A percentile compares a stretch with the other conserved stretches of the same genome.
Evolutionary conservation across 805 yeast species (phyloP).

Genomic region (Hermanozyma aechmeae): DNA sequence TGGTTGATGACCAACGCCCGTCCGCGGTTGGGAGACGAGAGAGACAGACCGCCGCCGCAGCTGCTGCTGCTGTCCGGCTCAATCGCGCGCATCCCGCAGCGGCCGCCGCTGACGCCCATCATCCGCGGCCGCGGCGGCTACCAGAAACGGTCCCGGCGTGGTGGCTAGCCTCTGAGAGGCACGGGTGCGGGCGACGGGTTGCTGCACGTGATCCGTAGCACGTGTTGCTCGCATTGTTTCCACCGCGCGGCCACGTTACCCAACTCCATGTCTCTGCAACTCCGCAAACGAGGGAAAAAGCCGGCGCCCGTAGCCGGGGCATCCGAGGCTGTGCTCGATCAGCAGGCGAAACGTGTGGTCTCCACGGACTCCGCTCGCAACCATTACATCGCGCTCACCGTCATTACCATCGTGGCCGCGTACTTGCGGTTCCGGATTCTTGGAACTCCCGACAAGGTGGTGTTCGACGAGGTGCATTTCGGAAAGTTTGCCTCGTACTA

Average conservation of each 20-base stretch:
- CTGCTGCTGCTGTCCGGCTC: no score
- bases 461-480: constrained; percentile 81
- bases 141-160: constrained; percentile 32
- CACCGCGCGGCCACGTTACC: background rate
- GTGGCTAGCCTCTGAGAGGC: no score
- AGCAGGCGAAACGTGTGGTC: no score
- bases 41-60: no score
- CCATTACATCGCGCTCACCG: constrained; percentile 24
- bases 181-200: no score
- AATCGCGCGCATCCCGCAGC: no score
- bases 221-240: background rate
- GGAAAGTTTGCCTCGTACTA: constrained; percentile 83
- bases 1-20: no score
- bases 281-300: background rate
- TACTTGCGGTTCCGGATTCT: constrained; percentile 53
- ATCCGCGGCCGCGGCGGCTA: constrained; percentile 36
- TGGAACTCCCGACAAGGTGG: constrained; percentile 64
- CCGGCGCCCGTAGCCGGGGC: background rate
- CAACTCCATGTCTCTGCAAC: background rate
- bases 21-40: no score
- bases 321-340: no score
- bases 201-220: no score
- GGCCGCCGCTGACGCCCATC: constrained; percentile 17
- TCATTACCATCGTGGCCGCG: constrained; percentile 35
- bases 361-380: constrained; percentile 22